Evolutionary conservation across 139 green algal genomes (phyloP), one percentile per base, ranked within the genome.

Genomic region (Chlorella sp.): DNA sequence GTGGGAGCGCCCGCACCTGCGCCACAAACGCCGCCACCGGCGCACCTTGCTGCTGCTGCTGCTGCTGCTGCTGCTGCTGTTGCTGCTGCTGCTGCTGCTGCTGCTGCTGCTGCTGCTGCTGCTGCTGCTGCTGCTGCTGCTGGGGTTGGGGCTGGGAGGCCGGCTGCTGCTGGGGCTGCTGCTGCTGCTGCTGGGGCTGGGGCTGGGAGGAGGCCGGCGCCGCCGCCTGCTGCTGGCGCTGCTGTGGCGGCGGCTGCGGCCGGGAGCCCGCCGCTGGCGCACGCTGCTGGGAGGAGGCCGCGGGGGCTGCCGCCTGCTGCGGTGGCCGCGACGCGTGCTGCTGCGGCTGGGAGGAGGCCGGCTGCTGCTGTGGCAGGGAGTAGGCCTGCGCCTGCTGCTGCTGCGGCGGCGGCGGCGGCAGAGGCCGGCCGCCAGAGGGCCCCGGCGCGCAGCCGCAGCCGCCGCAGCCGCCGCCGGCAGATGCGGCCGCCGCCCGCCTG

Each of bases 341-440:
- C n/a, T n/a, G n/a, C n/a, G n/a, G n/a, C n/a, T n/a, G n/a, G n/a
- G n/a, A n/a, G n/a, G n/a, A n/a, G n/a, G n/a, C n/a, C n/a, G n/a
- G n/a, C n/a, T n/a, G 14, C 17, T 41, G 74, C 36, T 80, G 36
- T 63, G 60, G 63, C 31, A 56, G 64, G 55, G 33, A 42, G 17
- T 63, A 50, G 43, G 41, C 12, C 53, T 61, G 50, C 23, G 48
- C 63, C 50, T 63, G 48, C 35, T 38, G 48, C 71, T 11, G 25
- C 36, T n/a, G 31, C 48, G 51, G 45, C 79, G 77, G 38, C 71
- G 66, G 0, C 84, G 71, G 31, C 42, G 33, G 3, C 61, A 36
- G 23, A 40, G 64, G 68, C 67, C 65, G 35, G n/a, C n/a, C n/a
- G n/a, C n/a, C n/a, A n/a, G n/a, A n/a, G n/a, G n/a, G n/a, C n/a